Evolutionary conservation across 2,329 filamentous ascomycete genomes (phyloP), one percentile per base, ranked within the genome.

Genomic region (Diplodia intermedia): DNA sequence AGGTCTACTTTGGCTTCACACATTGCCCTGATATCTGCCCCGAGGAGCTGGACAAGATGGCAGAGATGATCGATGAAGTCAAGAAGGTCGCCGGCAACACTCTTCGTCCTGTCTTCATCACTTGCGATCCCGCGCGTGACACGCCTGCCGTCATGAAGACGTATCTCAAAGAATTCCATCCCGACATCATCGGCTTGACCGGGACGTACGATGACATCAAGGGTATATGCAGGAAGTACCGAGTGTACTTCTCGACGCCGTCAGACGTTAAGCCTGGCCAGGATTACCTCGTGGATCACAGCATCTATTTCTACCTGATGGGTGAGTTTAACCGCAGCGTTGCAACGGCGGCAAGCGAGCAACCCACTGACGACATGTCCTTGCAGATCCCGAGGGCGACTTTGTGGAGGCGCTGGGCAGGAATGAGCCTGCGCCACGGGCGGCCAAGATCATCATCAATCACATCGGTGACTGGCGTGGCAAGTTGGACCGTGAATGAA

Each of bases 271-370:
- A 94, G 84, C 91, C 93, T 0, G 95, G 94, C 1, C 91, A 97
- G 84, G 95, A 99, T 80, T 99, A 99, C 78, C 81, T 99, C 74
- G 95, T 99, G 14, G 95, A 99, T 79, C 95, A 99, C 83, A 97
- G 93, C 80, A 99, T 99, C 73, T 99, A 99, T 85, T 99, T 99
- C 76, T 99, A 99, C 80, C 82, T 99, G 73, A 99, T 99, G 95
- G 87, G 87, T 89, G 78, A 79, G 86, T 82, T 31, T 11, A 14
- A 14, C 43, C 23, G 18, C 8, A 29, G 43, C 20, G 5, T 9
- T 33, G 20, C 20, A 65, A 20, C 6, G 8, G 18, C 15, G 14
- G 11, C 50, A 55, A 47, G 54, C 29, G 33, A 56, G 31, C 20
- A n/a, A 61, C 11, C 9, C 47, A n/a, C 75, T 78, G 69, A 78